These are phyloP conservation scores for Nicotiana attenuata DNA, from an alignment of 257 asterid genomes.

Conservation along the genomic window DNA sequence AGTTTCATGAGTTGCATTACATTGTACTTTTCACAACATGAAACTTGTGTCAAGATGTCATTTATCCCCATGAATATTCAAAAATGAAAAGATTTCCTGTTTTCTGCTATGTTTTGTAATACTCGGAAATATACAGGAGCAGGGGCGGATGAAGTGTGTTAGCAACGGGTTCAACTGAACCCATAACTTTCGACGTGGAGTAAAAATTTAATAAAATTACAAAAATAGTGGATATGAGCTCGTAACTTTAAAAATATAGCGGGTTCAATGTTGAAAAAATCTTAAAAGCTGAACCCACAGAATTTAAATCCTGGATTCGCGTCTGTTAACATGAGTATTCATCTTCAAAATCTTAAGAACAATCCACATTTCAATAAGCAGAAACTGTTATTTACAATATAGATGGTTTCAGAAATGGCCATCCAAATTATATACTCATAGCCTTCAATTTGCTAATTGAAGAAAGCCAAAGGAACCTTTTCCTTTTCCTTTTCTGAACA, in stretches of 20 bases:
- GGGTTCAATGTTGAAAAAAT: too few relatives aligned
- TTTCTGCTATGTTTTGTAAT: background rate
- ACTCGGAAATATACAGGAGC: too few relatives aligned
- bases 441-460: background rate
- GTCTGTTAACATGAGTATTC: too few relatives aligned
- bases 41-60: background rate
- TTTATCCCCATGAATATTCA: background rate
- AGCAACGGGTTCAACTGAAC: too few relatives aligned
- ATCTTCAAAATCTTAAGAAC: too few relatives aligned
- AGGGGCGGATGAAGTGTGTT: too few relatives aligned
- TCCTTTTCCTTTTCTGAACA: background rate
- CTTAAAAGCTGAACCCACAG: too few relatives aligned
- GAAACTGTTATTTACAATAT: background rate
- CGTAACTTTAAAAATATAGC: too few relatives aligned
- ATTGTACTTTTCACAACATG: background rate
- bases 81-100: background rate
- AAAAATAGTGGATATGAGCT: too few relatives aligned
- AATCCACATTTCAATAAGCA: background rate
- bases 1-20: background rate
- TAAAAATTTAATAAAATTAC: too few relatives aligned
- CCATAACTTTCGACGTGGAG: too few relatives aligned
- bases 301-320: too few relatives aligned
- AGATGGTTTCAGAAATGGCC: background rate
- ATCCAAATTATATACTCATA: background rate
- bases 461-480: background rate